These are phyloP conservation scores for Hymenoscyphus fructigenus DNA, from an alignment of 2,329 filamentous ascomycete species.

Conservation along the genomic window DNA sequence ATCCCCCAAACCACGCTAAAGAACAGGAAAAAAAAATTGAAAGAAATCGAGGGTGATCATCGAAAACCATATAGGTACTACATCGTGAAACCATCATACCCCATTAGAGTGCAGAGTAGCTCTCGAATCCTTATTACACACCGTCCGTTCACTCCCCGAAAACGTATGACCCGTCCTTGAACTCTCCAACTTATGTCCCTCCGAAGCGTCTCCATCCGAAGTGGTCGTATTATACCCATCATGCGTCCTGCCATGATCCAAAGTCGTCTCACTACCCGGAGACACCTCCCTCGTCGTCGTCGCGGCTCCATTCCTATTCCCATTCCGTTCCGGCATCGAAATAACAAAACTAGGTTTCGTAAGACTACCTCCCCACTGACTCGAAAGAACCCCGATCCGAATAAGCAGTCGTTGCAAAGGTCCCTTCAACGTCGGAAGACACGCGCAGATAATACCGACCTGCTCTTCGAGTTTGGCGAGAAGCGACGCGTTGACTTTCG, in stretches of 20 bases:
- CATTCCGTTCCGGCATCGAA: not conserved
- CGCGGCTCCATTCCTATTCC: not conserved
- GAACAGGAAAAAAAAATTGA: no score
- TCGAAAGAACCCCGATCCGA: conserved; percentile 14
- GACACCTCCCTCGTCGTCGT: not conserved
- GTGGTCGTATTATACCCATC: no score
- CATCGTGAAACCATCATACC: no score
- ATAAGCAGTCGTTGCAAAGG: conserved; percentile 13
- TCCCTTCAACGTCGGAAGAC: conserved; percentile 16
- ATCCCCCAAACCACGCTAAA: no score
- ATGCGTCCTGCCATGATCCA: no score
- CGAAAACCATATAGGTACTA: no score
- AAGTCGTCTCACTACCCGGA: not conserved
- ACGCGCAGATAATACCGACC: conserved; percentile 19
- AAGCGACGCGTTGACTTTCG: conserved; percentile 11
- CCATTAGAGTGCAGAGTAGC: not conserved
- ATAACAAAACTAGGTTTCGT: conserved; percentile 11
- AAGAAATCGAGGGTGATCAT: no score
- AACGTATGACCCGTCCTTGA: not conserved
- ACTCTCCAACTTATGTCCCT: no score
- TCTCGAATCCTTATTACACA: not conserved
- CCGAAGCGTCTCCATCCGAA: no score
- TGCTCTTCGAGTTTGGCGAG: conserved; percentile 19
- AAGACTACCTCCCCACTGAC: not conserved
- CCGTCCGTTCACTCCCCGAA: not conserved